Conservation (phyloP, 345 rosid species). For the Rhizophora apiculata region DNA sequence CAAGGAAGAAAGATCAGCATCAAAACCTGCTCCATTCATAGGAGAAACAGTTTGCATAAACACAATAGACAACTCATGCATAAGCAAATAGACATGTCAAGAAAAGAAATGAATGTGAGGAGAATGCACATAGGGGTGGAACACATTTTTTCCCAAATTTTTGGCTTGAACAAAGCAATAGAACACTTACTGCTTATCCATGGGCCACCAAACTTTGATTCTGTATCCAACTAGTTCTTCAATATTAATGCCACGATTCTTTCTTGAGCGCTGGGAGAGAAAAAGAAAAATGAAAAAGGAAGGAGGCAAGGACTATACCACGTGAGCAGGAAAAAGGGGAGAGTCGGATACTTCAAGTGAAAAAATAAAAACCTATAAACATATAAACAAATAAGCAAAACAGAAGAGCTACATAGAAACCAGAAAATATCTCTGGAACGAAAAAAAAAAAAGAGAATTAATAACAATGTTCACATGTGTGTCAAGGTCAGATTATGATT, state of each 20-base stretch:
- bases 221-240: constrained; percentile 80
- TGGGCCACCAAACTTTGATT: constrained; percentile 98
- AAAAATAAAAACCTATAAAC: constrained; percentile 1
- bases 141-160: not conserved
- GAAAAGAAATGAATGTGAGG: not conserved
- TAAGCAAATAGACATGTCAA: not conserved
- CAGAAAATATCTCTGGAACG: no score
- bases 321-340: not conserved
- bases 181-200: constrained; percentile 86
- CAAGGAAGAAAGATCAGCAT: not conserved
- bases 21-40: not conserved
- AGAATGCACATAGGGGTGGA: not conserved
- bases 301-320: constrained; percentile 20
- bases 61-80: not conserved
- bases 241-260: constrained; percentile 44
- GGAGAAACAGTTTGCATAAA: no score
- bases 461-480: no score
- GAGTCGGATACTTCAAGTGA: not conserved
- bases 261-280: constrained; percentile 56
- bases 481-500: no score
- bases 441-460: no score
- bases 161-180: not conserved
- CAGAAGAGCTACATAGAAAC: not conserved
- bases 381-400: constrained; percentile 3
- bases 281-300: constrained; percentile 2